Conservation (phyloP, 257 asterid species). For the Perilla frutescens region DNA sequence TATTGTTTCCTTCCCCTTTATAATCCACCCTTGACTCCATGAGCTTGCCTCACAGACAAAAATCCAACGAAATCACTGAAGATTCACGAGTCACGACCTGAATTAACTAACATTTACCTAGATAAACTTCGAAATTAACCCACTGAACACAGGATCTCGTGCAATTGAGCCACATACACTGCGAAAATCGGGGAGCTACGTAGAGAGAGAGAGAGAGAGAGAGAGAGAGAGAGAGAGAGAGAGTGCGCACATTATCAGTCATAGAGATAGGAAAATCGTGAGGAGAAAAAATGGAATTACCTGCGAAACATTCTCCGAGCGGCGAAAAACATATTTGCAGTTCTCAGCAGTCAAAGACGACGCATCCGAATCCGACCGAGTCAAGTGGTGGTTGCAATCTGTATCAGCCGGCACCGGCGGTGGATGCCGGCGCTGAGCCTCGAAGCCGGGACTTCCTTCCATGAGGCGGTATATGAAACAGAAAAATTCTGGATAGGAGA, state of each 20-base stretch:
- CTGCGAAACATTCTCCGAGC: constrained; percentile 33
- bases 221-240: no score
- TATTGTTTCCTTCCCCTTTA: neutral
- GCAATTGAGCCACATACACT: constrained; percentile 12
- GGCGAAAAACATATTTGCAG: constrained; percentile 35
- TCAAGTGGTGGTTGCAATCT: constrained; percentile 43
- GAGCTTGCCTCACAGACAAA: constrained; percentile 9
- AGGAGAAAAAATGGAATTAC: constrained; percentile 37
- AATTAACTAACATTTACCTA: neutral
- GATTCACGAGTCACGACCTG: neutral
- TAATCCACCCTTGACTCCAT: neutral
- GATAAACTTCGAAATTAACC: neutral
- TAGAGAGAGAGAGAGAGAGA: neutral
- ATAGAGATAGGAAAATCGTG: neutral
- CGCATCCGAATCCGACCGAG: constrained; percentile 47
- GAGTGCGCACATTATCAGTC: neutral
- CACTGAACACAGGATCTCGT: constrained; percentile 21
- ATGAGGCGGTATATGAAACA: constrained; percentile 24
- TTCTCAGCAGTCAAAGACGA: constrained; percentile 51
- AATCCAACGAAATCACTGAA: neutral
- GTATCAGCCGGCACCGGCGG: constrained; percentile 26
- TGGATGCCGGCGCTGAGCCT: constrained; percentile 28
- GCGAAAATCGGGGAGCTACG: neutral
- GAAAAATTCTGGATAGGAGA: constrained; percentile 15
- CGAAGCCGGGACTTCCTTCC: constrained; percentile 42